These are phyloP conservation scores for Diaporthe sp. DNA, from an alignment of 2,329 filamentous ascomycete genomes.

Conservation along the genomic window DNA sequence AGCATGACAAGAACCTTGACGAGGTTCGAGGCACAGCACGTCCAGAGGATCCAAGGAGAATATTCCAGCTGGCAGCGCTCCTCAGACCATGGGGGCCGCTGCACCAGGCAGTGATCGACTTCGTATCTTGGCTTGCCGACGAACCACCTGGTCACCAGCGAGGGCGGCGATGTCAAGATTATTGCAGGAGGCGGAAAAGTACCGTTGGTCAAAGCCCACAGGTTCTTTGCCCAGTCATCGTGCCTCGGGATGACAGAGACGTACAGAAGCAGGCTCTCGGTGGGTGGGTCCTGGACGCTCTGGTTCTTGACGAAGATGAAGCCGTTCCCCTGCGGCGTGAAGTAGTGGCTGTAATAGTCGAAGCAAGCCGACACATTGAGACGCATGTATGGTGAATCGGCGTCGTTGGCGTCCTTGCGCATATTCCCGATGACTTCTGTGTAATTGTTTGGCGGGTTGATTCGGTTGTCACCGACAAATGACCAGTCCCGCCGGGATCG, in stretches of 20 bases:
- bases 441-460: slow-evolving; percentile 43
- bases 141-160: slow-evolving; percentile 42
- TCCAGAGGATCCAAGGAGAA: slow-evolving; percentile 45
- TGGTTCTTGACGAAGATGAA: slow-evolving; percentile 44
- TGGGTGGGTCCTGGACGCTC: slow-evolving; percentile 34
- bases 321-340: slow-evolving; percentile 44
- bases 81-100: slow-evolving; percentile 36
- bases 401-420: slow-evolving; percentile 29
- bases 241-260: slow-evolving; percentile 43
- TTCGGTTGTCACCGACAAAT: not conserved
- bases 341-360: slow-evolving; percentile 45
- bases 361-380: slow-evolving; percentile 43
- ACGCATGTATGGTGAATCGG: not conserved
- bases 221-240: slow-evolving; percentile 48
- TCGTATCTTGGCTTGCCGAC: slow-evolving; percentile 45
- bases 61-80: slow-evolving; percentile 46
- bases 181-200: not conserved
- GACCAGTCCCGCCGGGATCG: slow-evolving; percentile 1
- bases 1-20: slow-evolving; percentile 44
- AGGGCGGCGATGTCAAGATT: slow-evolving; percentile 22
- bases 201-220: slow-evolving; percentile 48
- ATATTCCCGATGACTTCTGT: slow-evolving; percentile 40
- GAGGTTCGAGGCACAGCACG: slow-evolving; percentile 44
- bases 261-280: slow-evolving; percentile 46
- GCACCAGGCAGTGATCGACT: slow-evolving; percentile 46